Percentiles rank a stretch among this genome's conserved stretches.
Evolutionary conservation across 2,329 filamentous ascomycete species (phyloP).

Genomic region (Trichoderma cornu-damae): DNA sequence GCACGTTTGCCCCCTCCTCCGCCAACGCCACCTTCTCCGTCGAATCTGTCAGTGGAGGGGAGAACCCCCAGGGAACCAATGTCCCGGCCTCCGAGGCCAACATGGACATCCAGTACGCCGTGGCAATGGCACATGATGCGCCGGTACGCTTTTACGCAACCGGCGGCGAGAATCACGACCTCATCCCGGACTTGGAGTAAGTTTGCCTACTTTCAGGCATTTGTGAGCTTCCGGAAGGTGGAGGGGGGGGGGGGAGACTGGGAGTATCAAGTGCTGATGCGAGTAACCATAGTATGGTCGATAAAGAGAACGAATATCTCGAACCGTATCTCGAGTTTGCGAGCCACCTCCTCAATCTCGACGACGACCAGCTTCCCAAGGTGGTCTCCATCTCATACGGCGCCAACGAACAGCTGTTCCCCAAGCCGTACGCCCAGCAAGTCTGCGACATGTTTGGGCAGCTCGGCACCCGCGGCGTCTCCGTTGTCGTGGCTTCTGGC

Average conservation of each 20-base stretch:
- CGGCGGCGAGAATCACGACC: slow-evolving; percentile 30
- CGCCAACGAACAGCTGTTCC: slow-evolving; percentile 61
- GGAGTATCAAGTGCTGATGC: neutral
- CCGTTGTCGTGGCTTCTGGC: slow-evolving; percentile 60
- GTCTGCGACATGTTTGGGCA: slow-evolving; percentile 56
- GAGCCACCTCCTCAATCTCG: slow-evolving; percentile 52
- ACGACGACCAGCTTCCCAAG: slow-evolving; percentile 52
- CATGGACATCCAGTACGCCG: slow-evolving; percentile 36
- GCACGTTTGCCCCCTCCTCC: slow-evolving; percentile 47
- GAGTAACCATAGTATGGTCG: neutral
- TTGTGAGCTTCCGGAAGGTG: too few species aligned
- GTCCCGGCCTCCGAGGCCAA: slow-evolving; percentile 33
- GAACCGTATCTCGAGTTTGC: slow-evolving; percentile 65
- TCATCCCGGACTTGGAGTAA: slow-evolving; percentile 34
- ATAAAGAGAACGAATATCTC: slow-evolving; percentile 35
- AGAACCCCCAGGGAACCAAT: slow-evolving; percentile 41
- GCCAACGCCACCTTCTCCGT: slow-evolving; percentile 52
- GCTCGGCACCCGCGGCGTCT: slow-evolving; percentile 61
- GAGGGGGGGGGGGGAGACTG: too few species aligned
- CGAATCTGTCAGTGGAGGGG: slow-evolving; percentile 52
- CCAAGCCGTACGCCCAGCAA: slow-evolving; percentile 49
- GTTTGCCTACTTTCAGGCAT: slow-evolving; percentile 16
- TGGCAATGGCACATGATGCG: slow-evolving; percentile 32
- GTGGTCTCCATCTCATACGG: slow-evolving; percentile 67
- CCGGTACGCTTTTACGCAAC: slow-evolving; percentile 33